Conservation (phyloP, 2,329 filamentous ascomycete genomes). For the Calonectria pseudoreteaudii region DNA sequence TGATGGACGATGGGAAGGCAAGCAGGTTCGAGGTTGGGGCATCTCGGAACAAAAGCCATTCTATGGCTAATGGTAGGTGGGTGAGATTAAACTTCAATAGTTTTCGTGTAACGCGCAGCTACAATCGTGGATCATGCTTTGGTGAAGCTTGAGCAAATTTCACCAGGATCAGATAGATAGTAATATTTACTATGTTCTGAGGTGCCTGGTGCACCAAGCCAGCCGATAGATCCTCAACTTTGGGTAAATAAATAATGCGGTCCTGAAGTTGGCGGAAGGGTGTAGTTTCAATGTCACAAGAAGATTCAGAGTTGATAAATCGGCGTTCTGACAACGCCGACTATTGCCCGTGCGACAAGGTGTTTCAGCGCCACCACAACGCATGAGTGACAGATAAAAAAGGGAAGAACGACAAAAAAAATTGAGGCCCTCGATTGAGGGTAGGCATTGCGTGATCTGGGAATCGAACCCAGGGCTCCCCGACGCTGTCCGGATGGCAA, state of each 20-base stretch:
- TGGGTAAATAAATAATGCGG: neutral
- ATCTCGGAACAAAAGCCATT: neutral
- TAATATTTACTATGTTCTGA: neutral
- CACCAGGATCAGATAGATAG: neutral
- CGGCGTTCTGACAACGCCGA: neutral
- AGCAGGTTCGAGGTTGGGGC: neutral
- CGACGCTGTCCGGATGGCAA: conserved; percentile 18
- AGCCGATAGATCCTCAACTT: neutral
- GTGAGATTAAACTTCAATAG: neutral
- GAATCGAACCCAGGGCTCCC: conserved; percentile 25
- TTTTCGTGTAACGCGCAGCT: neutral
- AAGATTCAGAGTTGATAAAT: no score
- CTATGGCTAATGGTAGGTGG: neutral
- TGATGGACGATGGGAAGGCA: neutral
- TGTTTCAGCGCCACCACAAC: neutral
- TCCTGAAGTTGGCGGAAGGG: no score
- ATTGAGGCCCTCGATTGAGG: neutral
- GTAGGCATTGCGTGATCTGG: conserved; percentile 15
- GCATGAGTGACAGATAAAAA: neutral
- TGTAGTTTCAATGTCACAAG: neutral
- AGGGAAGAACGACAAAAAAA: neutral
- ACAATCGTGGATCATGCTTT: neutral
- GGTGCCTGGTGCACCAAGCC: neutral
- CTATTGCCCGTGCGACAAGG: neutral
- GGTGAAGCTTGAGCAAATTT: neutral